Evolutionary conservation across 768 basidiomycete genomes (phyloP), one percentile per base, ranked within the genome.

Genomic region (Cytidiella melzeri): DNA sequence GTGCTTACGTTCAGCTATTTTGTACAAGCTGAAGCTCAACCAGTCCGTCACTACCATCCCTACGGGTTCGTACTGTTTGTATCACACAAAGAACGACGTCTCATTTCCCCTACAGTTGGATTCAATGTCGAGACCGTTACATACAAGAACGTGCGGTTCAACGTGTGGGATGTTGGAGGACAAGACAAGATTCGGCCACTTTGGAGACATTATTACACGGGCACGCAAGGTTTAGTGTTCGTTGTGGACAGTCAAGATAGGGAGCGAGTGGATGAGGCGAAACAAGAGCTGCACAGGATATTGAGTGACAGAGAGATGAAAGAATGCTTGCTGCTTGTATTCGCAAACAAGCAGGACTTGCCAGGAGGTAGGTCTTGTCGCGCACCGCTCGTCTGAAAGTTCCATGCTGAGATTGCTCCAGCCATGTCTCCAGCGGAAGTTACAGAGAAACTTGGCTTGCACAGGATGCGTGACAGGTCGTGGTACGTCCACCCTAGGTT

Each of bases 401-500:
- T n/a, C n/a, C n/a, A n/a, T n/a, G n/a, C n/a, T n/a, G n/a, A n/a
- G n/a, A n/a, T n/a, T n/a, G n/a, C n/a, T 19, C 49, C 37, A 92
- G 95, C 94, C 25, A 97, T 98, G 95, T 93, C 92, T n/a, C 95
- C 95, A 27, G 93, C 95, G 6, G 94, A 97, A 67, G 94, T 98
- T 36, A 98, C 95, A 10, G 95, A 97, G 70, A 96, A 95, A 67
- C 71, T 98, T 38, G 94, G 94, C 34, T 73, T 98, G 56, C 89
- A 96, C 67, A 77, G 87, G 58, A 97, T 98, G 95, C 84, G 91
- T 52, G 94, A 97, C 62, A 77, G 95, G 53, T 92, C 88, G 67
- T 98, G 95, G 95, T 98, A 97, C 78, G 94, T 97, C 46, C 95
- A 98, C 72, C 95, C 95, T 44, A 96, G 93, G 88, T 95, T 68